A percentile compares a stretch with the other conserved stretches of the same genome.
phyloP scores from a whole-genome alignment of 192 early-diverging fungal genomes.

The Phycomyces blakesleeanus region DNA sequence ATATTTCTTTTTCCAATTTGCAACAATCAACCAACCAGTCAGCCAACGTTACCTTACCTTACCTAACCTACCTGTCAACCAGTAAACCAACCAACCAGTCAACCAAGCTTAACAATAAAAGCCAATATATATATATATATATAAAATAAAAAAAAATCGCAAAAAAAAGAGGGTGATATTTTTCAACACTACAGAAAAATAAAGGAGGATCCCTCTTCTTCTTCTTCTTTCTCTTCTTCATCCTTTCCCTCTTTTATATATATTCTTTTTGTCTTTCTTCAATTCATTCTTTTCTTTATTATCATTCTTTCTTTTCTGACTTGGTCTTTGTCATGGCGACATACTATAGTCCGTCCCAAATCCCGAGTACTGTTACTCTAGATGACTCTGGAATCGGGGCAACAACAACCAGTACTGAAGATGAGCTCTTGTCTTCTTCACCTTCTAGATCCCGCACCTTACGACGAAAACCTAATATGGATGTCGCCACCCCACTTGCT shows the following conservation, averaged over 20 bases:
- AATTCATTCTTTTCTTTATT: not conserved
- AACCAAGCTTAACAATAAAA: too few relatives aligned
- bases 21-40: too few relatives aligned
- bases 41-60: too few relatives aligned
- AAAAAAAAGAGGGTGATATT: too few relatives aligned
- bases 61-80: too few relatives aligned
- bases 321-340: not conserved
- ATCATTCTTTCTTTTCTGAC: not conserved
- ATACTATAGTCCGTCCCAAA: not conserved
- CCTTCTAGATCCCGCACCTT: not conserved
- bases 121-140: too few relatives aligned
- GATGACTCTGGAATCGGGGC: not conserved
- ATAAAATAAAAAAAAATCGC: too few relatives aligned
- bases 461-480: constrained; percentile 1
- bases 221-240: too few relatives aligned
- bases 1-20: too few relatives aligned
- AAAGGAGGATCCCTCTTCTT: too few relatives aligned
- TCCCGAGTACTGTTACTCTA: not conserved
- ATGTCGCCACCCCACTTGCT: not conserved
- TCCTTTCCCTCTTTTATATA: not conserved
- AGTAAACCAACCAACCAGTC: too few relatives aligned
- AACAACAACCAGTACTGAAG: constrained; percentile 2
- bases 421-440: constrained; percentile 7
- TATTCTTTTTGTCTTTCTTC: not conserved
- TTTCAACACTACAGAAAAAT: too few relatives aligned